Evolutionary conservation across 495 filamentous ascomycete genomes (phyloP).

Genomic region (Penicillium antarcticum): DNA sequence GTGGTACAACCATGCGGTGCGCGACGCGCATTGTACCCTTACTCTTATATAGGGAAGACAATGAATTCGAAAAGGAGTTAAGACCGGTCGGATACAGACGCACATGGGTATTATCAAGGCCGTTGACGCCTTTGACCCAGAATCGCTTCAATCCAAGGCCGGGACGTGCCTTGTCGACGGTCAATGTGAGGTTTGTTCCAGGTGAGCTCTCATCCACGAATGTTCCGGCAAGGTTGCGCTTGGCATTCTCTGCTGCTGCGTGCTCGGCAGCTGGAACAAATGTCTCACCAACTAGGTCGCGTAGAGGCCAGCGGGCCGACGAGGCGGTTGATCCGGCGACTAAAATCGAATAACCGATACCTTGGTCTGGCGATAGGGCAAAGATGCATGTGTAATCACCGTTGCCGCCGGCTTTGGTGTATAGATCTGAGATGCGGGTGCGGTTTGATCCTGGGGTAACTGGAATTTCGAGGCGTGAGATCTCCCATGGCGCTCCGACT

Average conservation of each 20-base stretch:
- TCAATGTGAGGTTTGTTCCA: conserved; percentile 2
- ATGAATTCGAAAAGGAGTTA: neutral
- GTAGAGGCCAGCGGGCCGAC: conserved; percentile 5
- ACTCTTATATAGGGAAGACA: conserved; percentile 2
- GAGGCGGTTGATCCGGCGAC: conserved; percentile 1
- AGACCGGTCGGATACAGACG: conserved; percentile 5
- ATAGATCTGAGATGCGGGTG: conserved; percentile 11
- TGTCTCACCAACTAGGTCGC: conserved; percentile 2
- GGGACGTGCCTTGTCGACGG: neutral
- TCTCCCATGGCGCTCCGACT: conserved; percentile 14
- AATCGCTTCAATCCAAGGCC: neutral
- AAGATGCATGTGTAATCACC: conserved; percentile 10
- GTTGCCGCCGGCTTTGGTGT: conserved; percentile 15
- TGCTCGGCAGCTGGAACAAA: conserved; percentile 5
- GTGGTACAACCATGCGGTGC: neutral
- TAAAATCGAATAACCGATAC: conserved; percentile 10
- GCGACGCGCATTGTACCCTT: neutral
- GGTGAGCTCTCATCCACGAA: neutral
- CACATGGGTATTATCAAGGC: neutral
- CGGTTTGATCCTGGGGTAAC: conserved; percentile 12
- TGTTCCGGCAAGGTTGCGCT: conserved; percentile 1
- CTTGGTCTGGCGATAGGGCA: conserved; percentile 14
- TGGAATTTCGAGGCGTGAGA: conserved; percentile 4
- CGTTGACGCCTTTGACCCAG: neutral
- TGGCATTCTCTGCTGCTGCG: neutral